A percentile compares a stretch with the other conserved stretches of the same genome.
phyloP scores from a whole-genome alignment of 352 stramenopile genomes.

The Thalassiosira ordinaria region DNA sequence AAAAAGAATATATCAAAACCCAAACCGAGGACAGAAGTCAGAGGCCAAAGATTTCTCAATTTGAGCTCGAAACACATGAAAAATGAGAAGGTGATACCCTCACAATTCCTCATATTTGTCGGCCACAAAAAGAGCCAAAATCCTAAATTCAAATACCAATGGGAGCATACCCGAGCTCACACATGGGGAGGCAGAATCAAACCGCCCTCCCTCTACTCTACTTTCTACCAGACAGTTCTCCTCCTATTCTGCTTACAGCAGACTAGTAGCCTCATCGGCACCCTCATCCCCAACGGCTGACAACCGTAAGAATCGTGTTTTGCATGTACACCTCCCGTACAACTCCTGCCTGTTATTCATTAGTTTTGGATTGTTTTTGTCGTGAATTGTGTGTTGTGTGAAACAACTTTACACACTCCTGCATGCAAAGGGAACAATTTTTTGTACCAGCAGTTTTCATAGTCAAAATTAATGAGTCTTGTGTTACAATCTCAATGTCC shows the following conservation, averaged over 20 bases:
- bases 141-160: too few relatives aligned
- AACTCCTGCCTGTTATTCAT: conserved; percentile 11
- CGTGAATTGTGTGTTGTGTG: background rate
- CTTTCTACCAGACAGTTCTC: background rate
- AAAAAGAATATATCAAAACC: too few relatives aligned
- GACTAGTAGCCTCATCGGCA: conserved; percentile 17
- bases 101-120: too few relatives aligned
- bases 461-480: background rate
- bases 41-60: too few relatives aligned
- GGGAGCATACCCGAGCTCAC: too few relatives aligned
- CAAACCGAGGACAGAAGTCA: too few relatives aligned
- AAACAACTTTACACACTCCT: conserved; percentile 5
- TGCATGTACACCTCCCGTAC: conserved; percentile 3
- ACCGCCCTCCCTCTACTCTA: background rate
- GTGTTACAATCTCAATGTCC: too few relatives aligned
- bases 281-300: conserved; percentile 11
- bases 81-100: too few relatives aligned
- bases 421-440: conserved; percentile 7
- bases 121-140: too few relatives aligned
- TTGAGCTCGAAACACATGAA: too few relatives aligned
- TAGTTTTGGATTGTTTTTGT: background rate
- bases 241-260: too few relatives aligned
- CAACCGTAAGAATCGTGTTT: conserved; percentile 21
- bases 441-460: conserved; percentile 21
- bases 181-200: too few relatives aligned